These are phyloP conservation scores for Jatropha curcas DNA, from an alignment of 345 rosid genomes.

Conservation along the genomic window DNA sequence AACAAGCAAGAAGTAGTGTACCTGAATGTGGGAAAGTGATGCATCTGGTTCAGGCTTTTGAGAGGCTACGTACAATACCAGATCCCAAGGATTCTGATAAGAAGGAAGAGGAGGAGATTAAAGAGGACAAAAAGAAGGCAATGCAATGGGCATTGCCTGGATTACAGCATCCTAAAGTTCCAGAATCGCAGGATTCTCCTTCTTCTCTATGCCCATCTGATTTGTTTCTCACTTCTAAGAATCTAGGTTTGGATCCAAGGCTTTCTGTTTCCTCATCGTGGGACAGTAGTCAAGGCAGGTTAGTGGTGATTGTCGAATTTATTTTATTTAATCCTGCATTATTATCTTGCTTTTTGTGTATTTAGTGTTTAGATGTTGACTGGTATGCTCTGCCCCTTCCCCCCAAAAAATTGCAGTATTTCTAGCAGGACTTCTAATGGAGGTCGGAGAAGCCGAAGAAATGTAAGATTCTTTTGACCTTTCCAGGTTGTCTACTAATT, in stretches of 20 bases:
- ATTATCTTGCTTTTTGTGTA: background rate
- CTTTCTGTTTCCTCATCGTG: constrained; percentile 65
- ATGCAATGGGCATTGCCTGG: constrained; percentile 84
- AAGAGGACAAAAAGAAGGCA: constrained; percentile 42
- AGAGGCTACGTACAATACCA: constrained; percentile 51
- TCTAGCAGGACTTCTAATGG: constrained; percentile 66
- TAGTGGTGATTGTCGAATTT: constrained; percentile 16
- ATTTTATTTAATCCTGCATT: background rate
- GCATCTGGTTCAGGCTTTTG: constrained; percentile 86
- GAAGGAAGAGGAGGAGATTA: constrained; percentile 31
- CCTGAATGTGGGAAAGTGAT: constrained; percentile 70
- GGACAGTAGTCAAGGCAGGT: constrained; percentile 69
- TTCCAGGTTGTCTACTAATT: background rate
- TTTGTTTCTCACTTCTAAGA: constrained; percentile 60
- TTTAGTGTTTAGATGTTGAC: constrained; percentile 11
- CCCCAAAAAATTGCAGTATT: constrained; percentile 32
- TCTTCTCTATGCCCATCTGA: constrained; percentile 55
- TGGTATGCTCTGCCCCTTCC: background rate
- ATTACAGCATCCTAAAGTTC: constrained; percentile 45
- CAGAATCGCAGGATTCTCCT: constrained; percentile 16
- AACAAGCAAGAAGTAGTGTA: constrained; percentile 60
- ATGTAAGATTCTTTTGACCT: constrained; percentile 41
- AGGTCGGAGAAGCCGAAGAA: constrained; percentile 69
- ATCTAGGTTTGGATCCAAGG: constrained; percentile 59
- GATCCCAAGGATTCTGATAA: constrained; percentile 34